phyloP scores from a whole-genome alignment of 116 monocot species.

The Posidonia oceanica region DNA sequence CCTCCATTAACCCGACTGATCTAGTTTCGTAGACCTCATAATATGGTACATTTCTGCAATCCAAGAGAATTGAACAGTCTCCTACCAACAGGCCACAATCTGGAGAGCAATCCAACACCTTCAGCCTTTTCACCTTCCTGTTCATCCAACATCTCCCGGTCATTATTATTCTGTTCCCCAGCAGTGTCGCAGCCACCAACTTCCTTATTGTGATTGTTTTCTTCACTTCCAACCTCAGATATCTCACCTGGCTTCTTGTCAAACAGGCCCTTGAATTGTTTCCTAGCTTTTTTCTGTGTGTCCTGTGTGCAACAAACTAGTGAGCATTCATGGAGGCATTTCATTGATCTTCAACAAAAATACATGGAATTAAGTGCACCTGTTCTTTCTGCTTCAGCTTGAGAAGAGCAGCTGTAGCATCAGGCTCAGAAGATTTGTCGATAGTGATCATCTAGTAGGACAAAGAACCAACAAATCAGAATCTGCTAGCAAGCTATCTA shows the following conservation, averaged over 20 bases:
- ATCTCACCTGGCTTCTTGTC: constrained; percentile 97
- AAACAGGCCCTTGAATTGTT: constrained; percentile 85
- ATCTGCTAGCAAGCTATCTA: not conserved
- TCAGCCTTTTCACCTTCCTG: constrained; percentile 18
- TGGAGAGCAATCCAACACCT: constrained; percentile 35
- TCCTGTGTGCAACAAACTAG: constrained; percentile 29
- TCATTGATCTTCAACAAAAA: not conserved
- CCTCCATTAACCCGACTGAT: too few relatives aligned
- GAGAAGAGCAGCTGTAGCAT: constrained; percentile 73
- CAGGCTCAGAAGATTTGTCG: constrained; percentile 85
- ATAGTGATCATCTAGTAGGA: constrained; percentile 47
- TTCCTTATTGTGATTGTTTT: constrained; percentile 2
- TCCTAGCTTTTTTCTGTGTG: constrained; percentile 54
- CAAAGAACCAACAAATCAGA: not conserved
- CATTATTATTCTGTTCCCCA: not conserved
- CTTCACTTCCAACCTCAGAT: constrained; percentile 43
- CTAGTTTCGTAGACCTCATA: constrained; percentile 18
- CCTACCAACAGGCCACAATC: constrained; percentile 50
- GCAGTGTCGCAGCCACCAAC: not conserved
- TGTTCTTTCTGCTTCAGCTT: constrained; percentile 79
- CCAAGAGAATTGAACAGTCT: constrained; percentile 58
- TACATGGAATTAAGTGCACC: constrained; percentile 18
- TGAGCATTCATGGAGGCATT: not conserved
- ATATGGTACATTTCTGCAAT: constrained; percentile 50
- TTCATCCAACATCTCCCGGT: not conserved